Base-by-base conservation (phyloP, 768 basidiomycete species). In the Russula compacta region DNA sequence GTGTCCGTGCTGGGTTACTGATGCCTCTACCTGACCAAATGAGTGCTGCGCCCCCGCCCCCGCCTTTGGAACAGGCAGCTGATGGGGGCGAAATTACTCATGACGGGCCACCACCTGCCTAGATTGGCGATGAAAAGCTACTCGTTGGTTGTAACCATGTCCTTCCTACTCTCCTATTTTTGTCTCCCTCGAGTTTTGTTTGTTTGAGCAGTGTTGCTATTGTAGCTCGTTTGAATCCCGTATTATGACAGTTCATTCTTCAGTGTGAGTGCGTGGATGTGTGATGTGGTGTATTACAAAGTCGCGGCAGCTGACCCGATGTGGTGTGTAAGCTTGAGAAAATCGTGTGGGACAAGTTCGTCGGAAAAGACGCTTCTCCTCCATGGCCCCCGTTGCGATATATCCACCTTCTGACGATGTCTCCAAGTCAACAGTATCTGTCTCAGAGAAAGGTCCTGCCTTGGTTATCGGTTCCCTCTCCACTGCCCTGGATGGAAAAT, bases 401-500 rank as follows among this genome's bases (percentile, higher is more conserved):
- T 77, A 75, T 67, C 51, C 53, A 14, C 11, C 39, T 33, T 15
- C n/a, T 11, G 56, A 66, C 17, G 56, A 66, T 59, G 50, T 62
- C 32, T 60, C 71, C 29, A 58, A 60, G 49, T 40, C 67, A 56
- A 29, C 24, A 29, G 40, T 66, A 1, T 71, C 70, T 15, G 71
- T 71, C 35, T 61, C 66, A 32, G 58, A 61, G 19, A 69, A 80
- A 67, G 83, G 81, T 14, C 72, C 79, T 47, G 82, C 82, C 7
- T 79, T 94, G 53, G 87, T 81, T 55, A 83, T 95, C 64, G 89
- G 92, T 58, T 91, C 91, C 8, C 81, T 86, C 19, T 75, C 79
- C 4, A 88, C 90, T 0, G 92, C 91, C 4, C 80, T 83, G 70
- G 83, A 91, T 69, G 92, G 92, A 36, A 80, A 78, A 70, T 92